Conservation (phyloP, 2,329 filamentous ascomycete genomes). For the Aureobasidium zeae region DNA sequence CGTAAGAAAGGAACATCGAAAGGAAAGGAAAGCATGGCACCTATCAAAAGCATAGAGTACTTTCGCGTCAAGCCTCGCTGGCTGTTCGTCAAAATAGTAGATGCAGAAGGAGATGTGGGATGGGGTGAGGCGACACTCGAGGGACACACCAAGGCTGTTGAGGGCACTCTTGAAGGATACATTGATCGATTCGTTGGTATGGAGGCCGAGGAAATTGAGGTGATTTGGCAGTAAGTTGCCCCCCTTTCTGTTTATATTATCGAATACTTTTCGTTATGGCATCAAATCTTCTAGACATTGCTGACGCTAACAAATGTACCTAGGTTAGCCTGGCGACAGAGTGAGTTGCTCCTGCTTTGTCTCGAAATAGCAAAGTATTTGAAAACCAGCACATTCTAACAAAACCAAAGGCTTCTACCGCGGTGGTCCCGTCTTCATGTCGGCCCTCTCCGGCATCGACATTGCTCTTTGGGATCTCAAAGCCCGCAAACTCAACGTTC, state of each 20-base stretch:
- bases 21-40: constrained; percentile 53
- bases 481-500: constrained; percentile 52
- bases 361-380: no score
- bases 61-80: constrained; percentile 66
- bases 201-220: constrained; percentile 67
- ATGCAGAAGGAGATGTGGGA: constrained; percentile 52
- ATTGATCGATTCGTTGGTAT: constrained; percentile 51
- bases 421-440: constrained; percentile 70
- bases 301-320: no score
- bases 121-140: constrained; percentile 68
- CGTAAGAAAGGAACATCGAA: no score
- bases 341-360: neutral
- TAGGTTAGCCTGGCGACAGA: constrained; percentile 54
- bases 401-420: constrained; percentile 54
- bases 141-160: constrained; percentile 62
- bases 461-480: constrained; percentile 76
- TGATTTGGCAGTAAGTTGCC: constrained; percentile 76
- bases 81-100: constrained; percentile 67
- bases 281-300: no score
- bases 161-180: constrained; percentile 60
- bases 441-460: constrained; percentile 63
- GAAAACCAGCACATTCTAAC: neutral
- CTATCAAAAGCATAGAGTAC: constrained; percentile 59
- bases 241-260: no score
- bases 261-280: no score